These are phyloP conservation scores for Thelonectria blattea DNA, from an alignment of 2,329 filamentous ascomycete genomes.

Conservation along the genomic window DNA sequence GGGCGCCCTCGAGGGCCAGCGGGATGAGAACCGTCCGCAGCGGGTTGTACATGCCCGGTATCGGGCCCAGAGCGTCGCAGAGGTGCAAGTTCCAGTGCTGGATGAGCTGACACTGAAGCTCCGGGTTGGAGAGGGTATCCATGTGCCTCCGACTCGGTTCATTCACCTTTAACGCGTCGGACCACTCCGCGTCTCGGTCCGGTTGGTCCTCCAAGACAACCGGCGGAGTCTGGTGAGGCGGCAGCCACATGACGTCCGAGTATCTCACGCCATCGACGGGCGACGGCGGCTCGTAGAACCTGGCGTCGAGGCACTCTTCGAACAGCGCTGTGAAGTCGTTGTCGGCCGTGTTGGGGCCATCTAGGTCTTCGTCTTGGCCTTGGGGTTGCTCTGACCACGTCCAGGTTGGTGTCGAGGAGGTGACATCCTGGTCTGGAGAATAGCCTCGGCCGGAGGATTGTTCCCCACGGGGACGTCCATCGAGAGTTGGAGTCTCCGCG, in stretches of 20 bases:
- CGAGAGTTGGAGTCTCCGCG: not conserved
- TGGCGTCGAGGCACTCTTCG: not conserved
- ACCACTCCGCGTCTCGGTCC: not conserved
- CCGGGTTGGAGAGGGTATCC: conserved; percentile 27
- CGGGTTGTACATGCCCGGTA: conserved; percentile 29
- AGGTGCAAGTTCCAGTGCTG: conserved; percentile 32
- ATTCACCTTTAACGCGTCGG: conserved; percentile 1
- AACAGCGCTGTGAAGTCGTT: not conserved
- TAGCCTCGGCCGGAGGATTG: not conserved
- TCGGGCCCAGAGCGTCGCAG: conserved; percentile 31
- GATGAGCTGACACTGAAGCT: conserved; percentile 29
- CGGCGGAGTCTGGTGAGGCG: not conserved
- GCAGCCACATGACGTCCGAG: not conserved
- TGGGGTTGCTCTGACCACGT: conserved; percentile 9
- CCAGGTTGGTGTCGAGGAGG: not conserved
- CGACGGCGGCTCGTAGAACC: not conserved
- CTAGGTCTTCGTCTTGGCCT: not conserved
- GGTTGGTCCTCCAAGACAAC: not conserved
- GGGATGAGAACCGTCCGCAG: conserved; percentile 32
- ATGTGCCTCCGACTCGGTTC: conserved; percentile 16
- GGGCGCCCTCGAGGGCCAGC: conserved; percentile 32
- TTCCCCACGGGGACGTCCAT: not conserved
- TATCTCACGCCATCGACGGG: not conserved
- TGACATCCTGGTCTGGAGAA: conserved; percentile 4
- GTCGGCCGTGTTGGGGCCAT: not conserved